Evolutionary conservation across 495 filamentous ascomycete genomes (phyloP).

Genomic region (Aspergillus affinis): DNA sequence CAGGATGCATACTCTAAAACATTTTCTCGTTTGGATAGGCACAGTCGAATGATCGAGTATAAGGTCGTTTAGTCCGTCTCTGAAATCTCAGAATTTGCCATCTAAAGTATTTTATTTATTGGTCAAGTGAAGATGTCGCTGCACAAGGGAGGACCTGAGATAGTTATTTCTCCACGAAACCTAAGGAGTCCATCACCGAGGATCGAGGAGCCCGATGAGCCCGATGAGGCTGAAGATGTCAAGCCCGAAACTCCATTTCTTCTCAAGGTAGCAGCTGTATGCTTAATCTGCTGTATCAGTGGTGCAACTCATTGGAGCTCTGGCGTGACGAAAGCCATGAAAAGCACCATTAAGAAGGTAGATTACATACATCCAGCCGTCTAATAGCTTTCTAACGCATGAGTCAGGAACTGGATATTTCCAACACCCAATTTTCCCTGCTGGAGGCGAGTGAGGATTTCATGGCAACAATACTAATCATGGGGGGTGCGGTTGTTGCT

Average conservation of each 20-base stretch:
- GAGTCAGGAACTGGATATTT: constrained; percentile 34
- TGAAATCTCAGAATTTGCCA: too few species aligned
- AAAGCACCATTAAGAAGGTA: constrained; percentile 46
- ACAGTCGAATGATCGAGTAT: too few species aligned
- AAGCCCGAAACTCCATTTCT: constrained; percentile 18
- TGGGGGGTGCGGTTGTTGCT: constrained; percentile 39
- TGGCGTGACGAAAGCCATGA: constrained; percentile 43
- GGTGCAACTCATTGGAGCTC: constrained; percentile 45
- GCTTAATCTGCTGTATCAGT: constrained; percentile 42
- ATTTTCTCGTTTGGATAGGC: too few species aligned
- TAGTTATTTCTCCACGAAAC: too few species aligned
- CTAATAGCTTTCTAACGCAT: background rate
- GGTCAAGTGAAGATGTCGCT: too few species aligned
- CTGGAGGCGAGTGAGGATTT: constrained; percentile 47
- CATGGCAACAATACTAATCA: constrained; percentile 40
- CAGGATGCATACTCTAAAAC: too few species aligned
- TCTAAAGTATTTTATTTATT: too few species aligned
- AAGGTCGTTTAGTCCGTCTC: too few species aligned
- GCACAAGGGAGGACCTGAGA: too few species aligned
- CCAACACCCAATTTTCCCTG: constrained; percentile 42
- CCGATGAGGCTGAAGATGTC: too few species aligned
- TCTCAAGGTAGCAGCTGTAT: constrained; percentile 33
- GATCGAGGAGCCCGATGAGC: too few species aligned
- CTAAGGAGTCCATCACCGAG: too few species aligned
- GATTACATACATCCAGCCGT: constrained; percentile 1